These are phyloP conservation scores for Dactylellina haptotyla DNA, from an alignment of 2,329 filamentous ascomycete species.

Conservation along the genomic window DNA sequence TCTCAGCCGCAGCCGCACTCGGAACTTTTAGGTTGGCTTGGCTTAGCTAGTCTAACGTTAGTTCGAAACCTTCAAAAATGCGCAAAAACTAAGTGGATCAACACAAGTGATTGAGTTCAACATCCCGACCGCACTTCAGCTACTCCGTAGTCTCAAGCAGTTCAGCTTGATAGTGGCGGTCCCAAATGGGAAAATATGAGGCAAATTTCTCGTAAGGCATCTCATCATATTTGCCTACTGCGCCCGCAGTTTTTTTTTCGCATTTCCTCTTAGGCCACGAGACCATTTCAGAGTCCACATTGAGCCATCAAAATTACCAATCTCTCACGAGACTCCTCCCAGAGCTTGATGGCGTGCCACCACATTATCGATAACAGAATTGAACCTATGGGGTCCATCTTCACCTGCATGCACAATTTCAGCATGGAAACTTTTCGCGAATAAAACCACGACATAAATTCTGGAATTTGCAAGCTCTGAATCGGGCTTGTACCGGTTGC, in stretches of 20 bases:
- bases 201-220: not conserved
- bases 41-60: not conserved
- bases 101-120: not conserved
- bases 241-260: not conserved
- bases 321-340: not conserved
- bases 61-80: not conserved
- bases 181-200: not conserved
- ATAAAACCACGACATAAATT: not conserved
- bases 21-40: not conserved
- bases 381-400: not conserved
- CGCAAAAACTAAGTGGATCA: not conserved
- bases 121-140: constrained; percentile 1
- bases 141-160: no score
- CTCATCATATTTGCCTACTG: constrained; percentile 3
- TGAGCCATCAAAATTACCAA: not conserved
- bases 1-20: constrained; percentile 3
- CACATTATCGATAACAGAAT: not conserved
- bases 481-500: not conserved
- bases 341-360: not conserved
- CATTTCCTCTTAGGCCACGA: not conserved
- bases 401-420: not conserved
- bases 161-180: not conserved
- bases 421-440: not conserved
- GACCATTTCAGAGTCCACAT: not conserved
- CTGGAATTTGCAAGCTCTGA: not conserved